Evolutionary conservation across 2,329 filamentous ascomycete species (phyloP).

Genomic region (Lachnellula subtilissima): DNA sequence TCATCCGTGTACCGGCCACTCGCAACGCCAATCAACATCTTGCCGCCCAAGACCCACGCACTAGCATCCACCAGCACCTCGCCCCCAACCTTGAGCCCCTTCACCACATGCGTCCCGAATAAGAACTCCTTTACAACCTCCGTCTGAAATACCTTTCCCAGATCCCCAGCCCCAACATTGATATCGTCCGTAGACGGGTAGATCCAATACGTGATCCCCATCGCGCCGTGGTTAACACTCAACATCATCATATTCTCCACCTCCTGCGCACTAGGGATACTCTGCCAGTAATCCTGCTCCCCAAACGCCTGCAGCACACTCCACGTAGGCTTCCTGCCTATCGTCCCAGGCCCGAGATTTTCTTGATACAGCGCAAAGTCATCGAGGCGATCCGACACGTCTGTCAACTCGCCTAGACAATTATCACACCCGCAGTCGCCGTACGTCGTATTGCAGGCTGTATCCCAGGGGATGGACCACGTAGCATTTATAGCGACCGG

Average conservation of each 20-base stretch:
- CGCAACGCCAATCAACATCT: slow-evolving; percentile 37
- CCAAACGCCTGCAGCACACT: slow-evolving; percentile 46
- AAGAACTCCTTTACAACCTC: slow-evolving; percentile 34
- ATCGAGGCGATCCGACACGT: slow-evolving; percentile 38
- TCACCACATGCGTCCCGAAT: slow-evolving; percentile 27
- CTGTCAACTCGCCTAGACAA: slow-evolving; percentile 30
- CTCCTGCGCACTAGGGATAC: slow-evolving; percentile 41
- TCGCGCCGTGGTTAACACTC: slow-evolving; percentile 44
- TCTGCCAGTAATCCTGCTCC: slow-evolving; percentile 41
- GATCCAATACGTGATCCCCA: slow-evolving; percentile 42
- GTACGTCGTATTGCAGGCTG: slow-evolving; percentile 45
- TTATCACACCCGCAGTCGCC: slow-evolving; percentile 47
- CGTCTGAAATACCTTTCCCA: slow-evolving; percentile 38
- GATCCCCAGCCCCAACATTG: slow-evolving; percentile 28
- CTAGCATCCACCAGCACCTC: slow-evolving; percentile 33
- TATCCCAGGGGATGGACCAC: slow-evolving; percentile 40
- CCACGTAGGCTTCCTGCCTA: slow-evolving; percentile 41
- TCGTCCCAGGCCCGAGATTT: slow-evolving; percentile 27
- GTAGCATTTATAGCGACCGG: slow-evolving; percentile 43
- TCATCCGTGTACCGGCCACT: slow-evolving; percentile 31
- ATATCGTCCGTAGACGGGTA: slow-evolving; percentile 36
- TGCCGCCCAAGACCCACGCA: slow-evolving; percentile 35
- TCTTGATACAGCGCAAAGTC: slow-evolving; percentile 34
- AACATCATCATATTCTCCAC: slow-evolving; percentile 43
- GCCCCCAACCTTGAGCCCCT: slow-evolving; percentile 11